Percentiles rank a stretch among this genome's conserved stretches.
Conservation (phyloP, 2,329 filamentous ascomycete genomes). For the Onygenales sp. region DNA sequence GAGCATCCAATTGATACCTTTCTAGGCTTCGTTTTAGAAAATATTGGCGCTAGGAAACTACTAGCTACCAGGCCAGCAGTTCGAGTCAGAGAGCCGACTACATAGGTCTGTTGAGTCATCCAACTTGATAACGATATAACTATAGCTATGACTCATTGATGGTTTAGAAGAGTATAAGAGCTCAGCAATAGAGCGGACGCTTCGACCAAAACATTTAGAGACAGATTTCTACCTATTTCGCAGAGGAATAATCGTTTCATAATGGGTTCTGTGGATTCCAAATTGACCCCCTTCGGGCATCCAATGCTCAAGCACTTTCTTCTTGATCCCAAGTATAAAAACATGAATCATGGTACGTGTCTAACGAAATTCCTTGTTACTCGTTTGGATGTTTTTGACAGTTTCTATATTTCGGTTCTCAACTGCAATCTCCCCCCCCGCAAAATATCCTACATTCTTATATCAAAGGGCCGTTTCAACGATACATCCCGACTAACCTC, state of each 20-base stretch:
- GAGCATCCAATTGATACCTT: too few species aligned
- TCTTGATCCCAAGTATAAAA: conserved; percentile 58
- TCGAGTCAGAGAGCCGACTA: too few species aligned
- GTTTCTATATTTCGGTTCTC: too few species aligned
- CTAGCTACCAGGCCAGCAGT: too few species aligned
- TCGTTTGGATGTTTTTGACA: background rate
- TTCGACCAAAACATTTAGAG: background rate
- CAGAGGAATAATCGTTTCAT: background rate
- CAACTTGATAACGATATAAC: too few species aligned
- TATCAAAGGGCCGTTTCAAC: background rate
- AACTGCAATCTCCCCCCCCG: too few species aligned
- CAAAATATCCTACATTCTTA: background rate
- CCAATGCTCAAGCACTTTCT: conserved; percentile 56
- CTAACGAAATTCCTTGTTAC: background rate
- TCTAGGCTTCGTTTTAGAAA: too few species aligned
- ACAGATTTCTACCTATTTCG: background rate
- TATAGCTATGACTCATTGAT: too few species aligned
- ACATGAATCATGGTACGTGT: conserved; percentile 65
- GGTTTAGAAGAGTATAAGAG: too few species aligned
- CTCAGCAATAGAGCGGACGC: too few species aligned
- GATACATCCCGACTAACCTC: background rate
- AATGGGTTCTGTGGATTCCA: conserved; percentile 3
- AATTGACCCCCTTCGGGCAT: conserved; percentile 39
- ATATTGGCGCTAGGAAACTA: too few species aligned
- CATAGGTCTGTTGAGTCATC: too few species aligned